Percentiles rank a stretch among this genome's conserved stretches.
These are phyloP conservation scores for Eremothecium coryli DNA, from an alignment of 1,139 yeast genomes.

Conservation along the genomic window DNA sequence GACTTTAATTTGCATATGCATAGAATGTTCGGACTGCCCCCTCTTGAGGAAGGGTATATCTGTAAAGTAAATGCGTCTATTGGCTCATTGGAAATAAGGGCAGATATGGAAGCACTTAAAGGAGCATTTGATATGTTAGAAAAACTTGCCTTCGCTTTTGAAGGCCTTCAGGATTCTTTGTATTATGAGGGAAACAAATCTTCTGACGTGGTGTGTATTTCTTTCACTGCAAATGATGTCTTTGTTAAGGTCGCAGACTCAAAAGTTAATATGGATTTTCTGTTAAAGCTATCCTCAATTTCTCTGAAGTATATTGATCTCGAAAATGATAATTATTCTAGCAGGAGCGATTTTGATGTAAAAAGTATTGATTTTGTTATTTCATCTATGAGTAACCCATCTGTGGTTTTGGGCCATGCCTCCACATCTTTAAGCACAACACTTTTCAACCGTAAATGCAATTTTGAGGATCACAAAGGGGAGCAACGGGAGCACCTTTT, in stretches of 20 bases:
- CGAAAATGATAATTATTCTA: constrained; percentile 57
- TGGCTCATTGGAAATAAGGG: constrained; percentile 48
- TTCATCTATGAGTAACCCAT: constrained; percentile 17
- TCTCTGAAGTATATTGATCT: constrained; percentile 54
- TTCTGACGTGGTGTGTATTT: constrained; percentile 59
- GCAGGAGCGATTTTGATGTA: constrained; percentile 42
- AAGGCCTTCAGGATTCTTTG: constrained; percentile 68
- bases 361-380: constrained; percentile 35
- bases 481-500: constrained; percentile 59
- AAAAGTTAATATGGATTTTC: constrained; percentile 23
- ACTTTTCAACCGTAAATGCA: constrained; percentile 48
- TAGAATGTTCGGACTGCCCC: constrained; percentile 87
- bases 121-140: constrained; percentile 38
- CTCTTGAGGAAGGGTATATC: constrained; percentile 74
- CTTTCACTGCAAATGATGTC: constrained; percentile 25
- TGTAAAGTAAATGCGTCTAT: constrained; percentile 83
- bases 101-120: constrained; percentile 42
- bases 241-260: constrained; percentile 30
- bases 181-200: constrained; percentile 47
- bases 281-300: constrained; percentile 34
- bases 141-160: constrained; percentile 53
- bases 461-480: constrained; percentile 39
- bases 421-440: constrained; percentile 52
- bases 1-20: constrained; percentile 64
- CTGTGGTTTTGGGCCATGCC: constrained; percentile 28